Evolutionary conservation across 1,139 yeast species (phyloP).

Genomic region (Blastobotrys buckinghamii): DNA sequence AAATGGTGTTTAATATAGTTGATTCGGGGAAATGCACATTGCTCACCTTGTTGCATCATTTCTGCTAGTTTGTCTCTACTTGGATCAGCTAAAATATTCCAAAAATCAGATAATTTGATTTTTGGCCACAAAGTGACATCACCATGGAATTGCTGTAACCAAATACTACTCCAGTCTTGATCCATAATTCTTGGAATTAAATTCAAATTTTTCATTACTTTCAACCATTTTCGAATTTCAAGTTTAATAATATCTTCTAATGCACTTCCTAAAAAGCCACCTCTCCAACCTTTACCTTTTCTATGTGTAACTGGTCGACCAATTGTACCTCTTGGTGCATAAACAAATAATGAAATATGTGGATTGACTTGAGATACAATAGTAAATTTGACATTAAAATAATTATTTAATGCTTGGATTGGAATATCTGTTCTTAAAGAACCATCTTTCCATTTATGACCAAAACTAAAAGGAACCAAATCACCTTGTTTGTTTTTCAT

Average conservation of each 20-base stretch:
- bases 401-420: slow-evolving; percentile 61
- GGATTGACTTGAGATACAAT: slow-evolving; percentile 82
- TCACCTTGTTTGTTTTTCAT: slow-evolving; percentile 48
- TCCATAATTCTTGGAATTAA: slow-evolving; percentile 62
- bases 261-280: slow-evolving; percentile 73
- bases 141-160: slow-evolving; percentile 71
- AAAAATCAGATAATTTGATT: slow-evolving; percentile 52
- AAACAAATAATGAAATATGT: slow-evolving; percentile 69
- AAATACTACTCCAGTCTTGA: slow-evolving; percentile 77
- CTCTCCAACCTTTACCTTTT: slow-evolving; percentile 55
- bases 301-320: slow-evolving; percentile 72
- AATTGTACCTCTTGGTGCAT: slow-evolving; percentile 75
- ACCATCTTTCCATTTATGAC: slow-evolving; percentile 73
- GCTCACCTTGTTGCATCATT: slow-evolving; percentile 59
- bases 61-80: slow-evolving; percentile 48
- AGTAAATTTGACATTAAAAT: slow-evolving; percentile 70
- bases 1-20: slow-evolving; percentile 59
- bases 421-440: slow-evolving; percentile 70
- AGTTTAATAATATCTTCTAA: slow-evolving; percentile 63
- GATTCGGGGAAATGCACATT: slow-evolving; percentile 60
- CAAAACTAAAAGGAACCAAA: slow-evolving; percentile 64
- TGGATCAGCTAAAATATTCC: slow-evolving; percentile 65
- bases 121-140: slow-evolving; percentile 75
- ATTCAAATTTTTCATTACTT: slow-evolving; percentile 58
- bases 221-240: slow-evolving; percentile 71